Evolutionary conservation across 2,329 filamentous ascomycete species (phyloP), one percentile per base, ranked within the genome.

Genomic region (Colletotrichum sojae): DNA sequence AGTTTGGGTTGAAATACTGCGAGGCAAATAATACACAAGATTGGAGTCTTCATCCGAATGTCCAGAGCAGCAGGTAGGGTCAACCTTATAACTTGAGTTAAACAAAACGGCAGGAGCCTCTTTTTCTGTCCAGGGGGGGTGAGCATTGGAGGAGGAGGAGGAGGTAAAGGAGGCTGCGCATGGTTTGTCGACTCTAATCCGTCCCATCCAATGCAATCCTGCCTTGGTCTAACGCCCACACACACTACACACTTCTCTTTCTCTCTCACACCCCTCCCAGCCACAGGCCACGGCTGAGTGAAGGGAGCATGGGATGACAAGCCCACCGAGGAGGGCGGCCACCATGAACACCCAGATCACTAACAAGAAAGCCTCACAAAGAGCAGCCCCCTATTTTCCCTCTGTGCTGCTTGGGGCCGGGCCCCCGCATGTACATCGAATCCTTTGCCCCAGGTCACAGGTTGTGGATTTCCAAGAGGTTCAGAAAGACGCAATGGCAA

Each of bases 31-130:
- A 61, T 15, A 53, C 36, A 43, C 43, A 51, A 67, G 51, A 55
- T 52, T 54, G 43, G 60, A 52, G 31, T 36, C 61, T 61, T 49
- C 53, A 39, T 64, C 49, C 27, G 36, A 67, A 61, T 54, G n/a
- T 31, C 20, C 18, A 49, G 46, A 36, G 65, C 20, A 65, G 54
- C 52, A 67, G 59, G 51, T 31, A 46, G 51, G 22, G 39, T 63
- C 67, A 70, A 68, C 63, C 67, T 70, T 70, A 70, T 70, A 70
- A 63, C 45, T 62, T 15, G 31, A n/a, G 43, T 36, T 27, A 61
- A 53, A 43, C 53, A 36, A 36, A 36, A 36, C 31, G 10, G 31
- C 31, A 36, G 31, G 31, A 36, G 31, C 31, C 31, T 36, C 31
- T 8, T 36, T 36, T 36, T 36, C 9, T 36, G 31, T 12, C 31